Conservation (phyloP, 1,139 yeast species). For the Diutina scorzettiae region DNA sequence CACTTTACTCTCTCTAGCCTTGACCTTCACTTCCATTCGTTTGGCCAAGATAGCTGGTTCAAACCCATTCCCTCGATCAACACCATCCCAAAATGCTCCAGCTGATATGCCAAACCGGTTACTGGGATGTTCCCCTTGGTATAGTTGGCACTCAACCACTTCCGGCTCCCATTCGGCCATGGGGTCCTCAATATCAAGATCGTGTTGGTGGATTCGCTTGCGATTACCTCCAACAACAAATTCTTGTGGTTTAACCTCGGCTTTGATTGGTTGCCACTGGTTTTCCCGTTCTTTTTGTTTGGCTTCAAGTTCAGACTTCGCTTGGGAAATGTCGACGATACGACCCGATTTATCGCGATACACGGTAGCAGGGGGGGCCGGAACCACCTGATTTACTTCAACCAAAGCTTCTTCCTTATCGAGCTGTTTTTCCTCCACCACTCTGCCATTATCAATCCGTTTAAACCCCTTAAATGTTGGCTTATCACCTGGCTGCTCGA, state of each 20-base stretch:
- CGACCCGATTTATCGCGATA: slow-evolving; percentile 52
- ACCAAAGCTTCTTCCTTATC: slow-evolving; percentile 9
- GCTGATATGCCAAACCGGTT: slow-evolving; percentile 72
- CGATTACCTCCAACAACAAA: background rate
- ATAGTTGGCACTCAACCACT: slow-evolving; percentile 8
- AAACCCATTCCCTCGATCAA: slow-evolving; percentile 85
- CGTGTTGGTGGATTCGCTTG: background rate
- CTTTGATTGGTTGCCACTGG: slow-evolving; percentile 18
- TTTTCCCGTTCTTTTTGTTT: slow-evolving; percentile 16
- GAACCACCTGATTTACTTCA: slow-evolving; percentile 6
- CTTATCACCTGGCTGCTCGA: background rate
- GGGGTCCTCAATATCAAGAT: slow-evolving; percentile 1
- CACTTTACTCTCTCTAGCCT: background rate
- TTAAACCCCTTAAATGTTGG: slow-evolving; percentile 22
- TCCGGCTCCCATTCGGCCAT: slow-evolving; percentile 2
- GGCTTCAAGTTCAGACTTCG: slow-evolving; percentile 17
- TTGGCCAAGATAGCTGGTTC: slow-evolving; percentile 53
- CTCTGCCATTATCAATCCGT: slow-evolving; percentile 23
- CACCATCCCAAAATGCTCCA: slow-evolving; percentile 88
- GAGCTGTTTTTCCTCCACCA: slow-evolving; percentile 6
- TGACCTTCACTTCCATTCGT: slow-evolving; percentile 30
- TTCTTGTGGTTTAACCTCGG: slow-evolving; percentile 19
- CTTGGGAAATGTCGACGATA: slow-evolving; percentile 28
- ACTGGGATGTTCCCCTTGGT: slow-evolving; percentile 39
- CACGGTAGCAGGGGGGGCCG: slow-evolving; percentile 26